Evolutionary conservation across 202 grass and related monocot genomes (phyloP).

Genomic region (Saccharum hybrid): DNA sequence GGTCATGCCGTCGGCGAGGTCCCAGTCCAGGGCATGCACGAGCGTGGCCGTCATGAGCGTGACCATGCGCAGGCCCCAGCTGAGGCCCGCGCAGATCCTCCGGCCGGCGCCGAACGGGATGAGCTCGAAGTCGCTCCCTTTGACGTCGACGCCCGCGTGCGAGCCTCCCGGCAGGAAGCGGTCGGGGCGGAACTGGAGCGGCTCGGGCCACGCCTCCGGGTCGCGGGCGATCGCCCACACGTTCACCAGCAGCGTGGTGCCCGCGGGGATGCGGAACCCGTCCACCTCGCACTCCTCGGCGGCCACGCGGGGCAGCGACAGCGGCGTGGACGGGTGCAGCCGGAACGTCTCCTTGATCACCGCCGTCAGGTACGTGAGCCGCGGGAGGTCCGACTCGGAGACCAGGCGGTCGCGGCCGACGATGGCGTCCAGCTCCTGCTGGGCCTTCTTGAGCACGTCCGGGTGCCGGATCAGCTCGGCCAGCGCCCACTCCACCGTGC

Average conservation of each 20-base stretch:
- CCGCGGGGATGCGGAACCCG: neutral
- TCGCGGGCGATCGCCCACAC: neutral
- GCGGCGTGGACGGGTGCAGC: neutral
- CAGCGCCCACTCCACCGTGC: neutral
- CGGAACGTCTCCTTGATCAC: neutral
- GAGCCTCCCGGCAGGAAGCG: neutral
- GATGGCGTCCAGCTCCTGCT: too few relatives aligned
- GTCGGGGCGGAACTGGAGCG: neutral
- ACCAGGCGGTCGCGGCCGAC: neutral
- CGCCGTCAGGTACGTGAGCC: neutral
- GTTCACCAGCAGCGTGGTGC: neutral
- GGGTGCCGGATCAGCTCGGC: too few relatives aligned
- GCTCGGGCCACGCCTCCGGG: neutral
- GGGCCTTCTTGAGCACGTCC: too few relatives aligned
- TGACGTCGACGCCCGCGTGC: neutral
- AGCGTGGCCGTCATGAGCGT: conserved; percentile 62
- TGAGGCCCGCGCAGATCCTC: conserved; percentile 65
- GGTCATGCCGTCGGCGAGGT: conserved; percentile 18
- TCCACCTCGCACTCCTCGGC: neutral
- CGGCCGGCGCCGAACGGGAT: neutral
- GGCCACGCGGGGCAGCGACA: neutral
- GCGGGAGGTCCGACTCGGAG: neutral
- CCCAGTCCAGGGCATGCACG: conserved; percentile 64
- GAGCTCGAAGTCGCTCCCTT: neutral
- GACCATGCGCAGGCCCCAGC: conserved; percentile 67